Conservation (phyloP, 257 asterid species). For the Orobanche coerulescens region DNA sequence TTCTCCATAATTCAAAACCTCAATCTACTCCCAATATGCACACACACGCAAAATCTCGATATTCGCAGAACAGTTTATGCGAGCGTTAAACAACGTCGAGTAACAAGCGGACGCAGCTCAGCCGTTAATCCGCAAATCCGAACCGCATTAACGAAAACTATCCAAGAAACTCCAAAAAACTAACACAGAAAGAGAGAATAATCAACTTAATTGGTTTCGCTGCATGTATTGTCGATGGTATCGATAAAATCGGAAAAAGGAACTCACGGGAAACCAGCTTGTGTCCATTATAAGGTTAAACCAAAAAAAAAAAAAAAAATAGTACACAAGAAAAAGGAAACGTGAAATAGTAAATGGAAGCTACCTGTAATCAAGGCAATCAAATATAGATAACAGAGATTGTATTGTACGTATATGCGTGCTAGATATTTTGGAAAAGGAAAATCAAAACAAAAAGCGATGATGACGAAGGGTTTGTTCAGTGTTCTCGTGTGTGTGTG, state of each 20-base stretch:
- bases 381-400: constrained; percentile 20
- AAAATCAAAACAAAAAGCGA: constrained; percentile 3
- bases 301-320: background rate
- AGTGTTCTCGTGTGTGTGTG: constrained; percentile 18
- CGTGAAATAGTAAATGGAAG: constrained; percentile 28
- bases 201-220: constrained; percentile 8
- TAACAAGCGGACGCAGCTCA: constrained; percentile 33
- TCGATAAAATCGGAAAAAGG: constrained; percentile 17
- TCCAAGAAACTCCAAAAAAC: constrained; percentile 9
- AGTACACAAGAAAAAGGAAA: background rate
- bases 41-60: background rate
- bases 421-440: constrained; percentile 2
- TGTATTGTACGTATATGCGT: constrained; percentile 13
- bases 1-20: constrained; percentile 31
- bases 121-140: constrained; percentile 28
- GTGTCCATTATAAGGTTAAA: constrained; percentile 24
- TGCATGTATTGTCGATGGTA: constrained; percentile 30
- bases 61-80: background rate
- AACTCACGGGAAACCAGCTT: constrained; percentile 38
- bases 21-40: constrained; percentile 2
- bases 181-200: background rate
- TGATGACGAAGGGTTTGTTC: constrained; percentile 28
- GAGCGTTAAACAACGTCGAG: constrained; percentile 27
- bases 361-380: constrained; percentile 23
- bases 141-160: constrained; percentile 27